phyloP scores from a whole-genome alignment of 208 protist species.

The Herpetomonas samuelpessoai region DNA sequence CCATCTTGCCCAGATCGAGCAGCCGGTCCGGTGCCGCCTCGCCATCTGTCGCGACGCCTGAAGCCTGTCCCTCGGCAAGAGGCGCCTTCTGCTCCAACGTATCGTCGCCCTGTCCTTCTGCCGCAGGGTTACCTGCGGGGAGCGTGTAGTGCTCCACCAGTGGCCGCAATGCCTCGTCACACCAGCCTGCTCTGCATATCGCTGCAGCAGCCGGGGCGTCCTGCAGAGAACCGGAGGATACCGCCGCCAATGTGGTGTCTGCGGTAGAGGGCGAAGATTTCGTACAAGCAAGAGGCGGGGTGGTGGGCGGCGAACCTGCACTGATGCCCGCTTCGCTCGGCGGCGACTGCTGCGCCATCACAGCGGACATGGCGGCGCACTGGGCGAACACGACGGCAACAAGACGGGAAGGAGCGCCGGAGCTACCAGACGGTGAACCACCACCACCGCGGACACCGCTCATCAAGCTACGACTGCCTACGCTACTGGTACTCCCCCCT shows the following conservation, averaged over 20 bases:
- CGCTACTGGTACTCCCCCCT: not conserved
- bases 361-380: slow-evolving; percentile 63
- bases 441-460: too few species aligned
- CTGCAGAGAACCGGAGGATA: too few species aligned
- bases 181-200: slow-evolving; percentile 15
- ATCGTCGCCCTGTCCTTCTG: slow-evolving; percentile 7
- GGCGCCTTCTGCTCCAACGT: too few species aligned
- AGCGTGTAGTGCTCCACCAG: slow-evolving; percentile 46
- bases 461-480: slow-evolving; percentile 9
- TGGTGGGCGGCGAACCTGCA: too few species aligned
- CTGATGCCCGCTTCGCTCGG: slow-evolving; percentile 11
- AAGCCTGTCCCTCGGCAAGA: not conserved
- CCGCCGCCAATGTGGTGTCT: too few species aligned
- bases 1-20: slow-evolving; percentile 62
- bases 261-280: too few species aligned
- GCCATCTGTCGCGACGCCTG: too few species aligned
- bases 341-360: slow-evolving; percentile 38
- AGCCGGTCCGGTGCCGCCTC: too few species aligned
- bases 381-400: slow-evolving; percentile 69
- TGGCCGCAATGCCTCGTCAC: slow-evolving; percentile 32
- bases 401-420: slow-evolving; percentile 11
- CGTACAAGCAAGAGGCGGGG: too few species aligned
- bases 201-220: slow-evolving; percentile 10
- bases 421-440: too few species aligned
- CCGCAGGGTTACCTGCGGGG: slow-evolving; percentile 6